Evolutionary conservation across 306 rosid genomes (phyloP).

Genomic region (Vigna angularis): DNA sequence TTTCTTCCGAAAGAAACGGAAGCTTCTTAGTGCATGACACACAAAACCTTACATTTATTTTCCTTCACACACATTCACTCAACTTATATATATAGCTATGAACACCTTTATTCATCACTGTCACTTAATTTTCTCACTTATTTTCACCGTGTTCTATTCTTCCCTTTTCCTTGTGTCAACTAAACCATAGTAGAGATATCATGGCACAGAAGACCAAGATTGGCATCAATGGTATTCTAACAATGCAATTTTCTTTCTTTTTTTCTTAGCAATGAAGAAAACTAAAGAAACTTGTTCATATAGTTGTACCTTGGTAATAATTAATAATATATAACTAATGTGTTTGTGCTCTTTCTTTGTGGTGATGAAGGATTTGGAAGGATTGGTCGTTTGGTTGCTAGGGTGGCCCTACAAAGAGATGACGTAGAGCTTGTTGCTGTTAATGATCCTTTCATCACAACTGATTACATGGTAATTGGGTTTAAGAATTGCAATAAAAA

Average conservation of each 20-base stretch:
- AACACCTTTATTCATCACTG: background rate
- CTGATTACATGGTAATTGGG: conserved; percentile 62
- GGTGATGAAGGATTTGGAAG: conserved; percentile 69
- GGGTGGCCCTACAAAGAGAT: conserved; percentile 70
- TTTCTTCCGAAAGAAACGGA: conserved; percentile 30
- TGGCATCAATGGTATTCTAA: conserved; percentile 76
- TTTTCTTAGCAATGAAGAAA: background rate
- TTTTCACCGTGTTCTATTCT: background rate
- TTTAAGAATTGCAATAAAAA: too few species aligned
- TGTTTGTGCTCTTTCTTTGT: background rate
- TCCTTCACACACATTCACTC: background rate
- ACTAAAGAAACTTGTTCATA: background rate
- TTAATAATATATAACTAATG: background rate
- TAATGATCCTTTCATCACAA: conserved; percentile 65
- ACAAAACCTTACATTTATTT: background rate
- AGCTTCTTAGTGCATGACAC: background rate
- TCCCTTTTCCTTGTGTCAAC: background rate
- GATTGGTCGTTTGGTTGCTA: conserved; percentile 72
- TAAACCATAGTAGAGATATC: conserved; percentile 4
- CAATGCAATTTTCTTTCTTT: background rate
- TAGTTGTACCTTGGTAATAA: background rate
- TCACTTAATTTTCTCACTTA: conserved; percentile 12
- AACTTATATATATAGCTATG: background rate
- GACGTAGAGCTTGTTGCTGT: conserved; percentile 73
- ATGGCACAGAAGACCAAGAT: conserved; percentile 74